phyloP scores from a whole-genome alignment of 345 rosid genomes.

The Xanthoceras sorbifolium region DNA sequence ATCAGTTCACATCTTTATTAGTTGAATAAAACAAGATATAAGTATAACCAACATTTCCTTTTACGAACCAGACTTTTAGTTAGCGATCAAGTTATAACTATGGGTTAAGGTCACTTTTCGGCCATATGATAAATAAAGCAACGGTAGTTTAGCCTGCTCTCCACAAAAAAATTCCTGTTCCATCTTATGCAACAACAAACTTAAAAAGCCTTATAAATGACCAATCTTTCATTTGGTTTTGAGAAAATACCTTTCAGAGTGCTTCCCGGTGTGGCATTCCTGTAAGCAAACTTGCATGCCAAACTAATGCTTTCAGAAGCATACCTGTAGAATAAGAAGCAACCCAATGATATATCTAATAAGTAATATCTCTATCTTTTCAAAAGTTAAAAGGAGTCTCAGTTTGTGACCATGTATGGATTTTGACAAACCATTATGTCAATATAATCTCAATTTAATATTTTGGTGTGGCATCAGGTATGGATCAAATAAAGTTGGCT shows the following conservation, averaged over 20 bases:
- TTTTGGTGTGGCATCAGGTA: background rate
- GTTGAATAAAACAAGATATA: background rate
- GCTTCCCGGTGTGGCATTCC: constrained; percentile 83
- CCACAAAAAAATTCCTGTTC: background rate
- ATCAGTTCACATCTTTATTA: background rate
- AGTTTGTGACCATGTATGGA: background rate
- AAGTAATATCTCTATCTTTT: background rate
- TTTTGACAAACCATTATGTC: background rate
- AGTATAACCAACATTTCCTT: background rate
- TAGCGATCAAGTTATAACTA: background rate
- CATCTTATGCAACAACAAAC: background rate
- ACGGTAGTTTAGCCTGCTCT: background rate
- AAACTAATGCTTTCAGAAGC: constrained; percentile 82
- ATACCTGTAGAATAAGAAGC: constrained; percentile 49
- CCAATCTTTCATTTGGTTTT: background rate
- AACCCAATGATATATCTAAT: background rate
- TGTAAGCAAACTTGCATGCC: constrained; percentile 89
- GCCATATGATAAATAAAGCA: background rate
- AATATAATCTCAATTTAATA: background rate
- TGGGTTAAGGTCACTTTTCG: constrained; percentile 7
- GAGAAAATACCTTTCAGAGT: constrained; percentile 64
- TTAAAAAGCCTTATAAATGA: background rate
- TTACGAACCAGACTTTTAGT: background rate
- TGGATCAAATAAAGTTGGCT: background rate
- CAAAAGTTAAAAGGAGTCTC: constrained; percentile 2